phyloP scores from a whole-genome alignment of 2,329 filamentous ascomycete genomes.

The Apiospora saccharicola region DNA sequence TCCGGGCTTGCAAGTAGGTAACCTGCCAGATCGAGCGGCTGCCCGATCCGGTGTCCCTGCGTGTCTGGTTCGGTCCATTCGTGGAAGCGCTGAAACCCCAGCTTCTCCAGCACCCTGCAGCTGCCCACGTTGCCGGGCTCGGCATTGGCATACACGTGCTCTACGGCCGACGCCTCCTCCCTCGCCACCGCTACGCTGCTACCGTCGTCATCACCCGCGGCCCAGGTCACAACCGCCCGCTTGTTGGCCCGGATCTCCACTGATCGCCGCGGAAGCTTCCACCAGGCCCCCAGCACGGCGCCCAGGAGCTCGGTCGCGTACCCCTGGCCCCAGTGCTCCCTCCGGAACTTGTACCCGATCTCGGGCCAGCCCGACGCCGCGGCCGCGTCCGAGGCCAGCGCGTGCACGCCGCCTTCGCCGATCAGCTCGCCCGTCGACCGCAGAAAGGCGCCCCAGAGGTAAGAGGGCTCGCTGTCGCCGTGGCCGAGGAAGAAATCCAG shows the following conservation, averaged over 20 bases:
- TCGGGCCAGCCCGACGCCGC: slow-evolving; percentile 25
- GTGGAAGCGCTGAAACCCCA: slow-evolving; percentile 36
- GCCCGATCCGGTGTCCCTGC: slow-evolving; percentile 34
- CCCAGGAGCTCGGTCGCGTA: slow-evolving; percentile 26
- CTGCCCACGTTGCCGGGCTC: slow-evolving; percentile 35
- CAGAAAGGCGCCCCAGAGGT: slow-evolving; percentile 38
- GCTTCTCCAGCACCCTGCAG: slow-evolving; percentile 37
- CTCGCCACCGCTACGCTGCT: too few species aligned
- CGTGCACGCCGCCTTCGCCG: slow-evolving; percentile 45
- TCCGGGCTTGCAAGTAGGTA: not conserved
- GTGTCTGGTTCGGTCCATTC: slow-evolving; percentile 38
- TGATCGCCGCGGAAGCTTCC: slow-evolving; percentile 17
- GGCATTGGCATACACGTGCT: slow-evolving; percentile 36
- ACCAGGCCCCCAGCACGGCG: slow-evolving; percentile 23
- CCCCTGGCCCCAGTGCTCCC: slow-evolving; percentile 25
- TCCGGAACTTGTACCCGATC: slow-evolving; percentile 28
- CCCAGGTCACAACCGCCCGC: not conserved
- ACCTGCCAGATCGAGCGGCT: slow-evolving; percentile 33
- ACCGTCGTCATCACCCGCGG: not conserved
- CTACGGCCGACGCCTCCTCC: not conserved
- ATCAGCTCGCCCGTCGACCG: slow-evolving; percentile 51
- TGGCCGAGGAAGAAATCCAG: slow-evolving; percentile 29
- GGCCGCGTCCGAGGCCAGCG: slow-evolving; percentile 17
- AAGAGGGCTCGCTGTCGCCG: slow-evolving; percentile 23
- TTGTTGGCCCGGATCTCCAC: not conserved